Evolutionary conservation across 78 protist species (phyloP), one percentile per base, ranked within the genome.

Genomic region (Dictyostelium firmibasis): DNA sequence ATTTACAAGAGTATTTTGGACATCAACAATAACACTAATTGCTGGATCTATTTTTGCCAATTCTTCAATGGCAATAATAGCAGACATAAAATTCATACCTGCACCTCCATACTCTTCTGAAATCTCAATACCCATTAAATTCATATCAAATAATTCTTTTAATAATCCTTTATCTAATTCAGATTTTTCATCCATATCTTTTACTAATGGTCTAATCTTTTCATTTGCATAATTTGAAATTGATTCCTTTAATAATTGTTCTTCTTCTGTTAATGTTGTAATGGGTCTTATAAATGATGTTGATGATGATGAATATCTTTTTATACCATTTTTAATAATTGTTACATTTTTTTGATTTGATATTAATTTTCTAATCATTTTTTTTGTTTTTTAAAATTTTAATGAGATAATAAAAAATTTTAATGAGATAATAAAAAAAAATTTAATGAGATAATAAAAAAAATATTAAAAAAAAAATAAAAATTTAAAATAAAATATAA

Each of bases 21-120:
- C 97, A 81, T 97, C 98, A 33, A 89, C 94, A 18, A 93, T 91
- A 16, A 96, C 97, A 33, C 96, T 79, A 18, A 96, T 92, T 4
- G 94, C 70, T 43, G 97, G 96, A 77, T 96, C 98, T 16, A 96
- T 79, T 44, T 95, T 93, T 36, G 98, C 97, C 38, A 98, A 94
- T 83, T 97, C 99, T 74, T 98, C 99, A 75, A 98, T 92, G n/a
- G 97, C 98, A 36, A 98, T 41, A 11, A 97, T 92, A 35, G 98
- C 91, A 1, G 97, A 91, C 70, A 97, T 88, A 70, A 78, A 79
- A 53, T 85, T 94, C 95, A 98, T 25, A 18, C 97, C 99, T 1
- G 98, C 27, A 29, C 99, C 99, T 9, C 98, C 98, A 77, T 76
- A 89, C 18, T 96, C 93, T 27, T 75, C 93, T n/a, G 98, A 87